Evolutionary conservation across 352 stramenopile genomes (phyloP).

Genomic region (Globisporangium mamillatum): DNA sequence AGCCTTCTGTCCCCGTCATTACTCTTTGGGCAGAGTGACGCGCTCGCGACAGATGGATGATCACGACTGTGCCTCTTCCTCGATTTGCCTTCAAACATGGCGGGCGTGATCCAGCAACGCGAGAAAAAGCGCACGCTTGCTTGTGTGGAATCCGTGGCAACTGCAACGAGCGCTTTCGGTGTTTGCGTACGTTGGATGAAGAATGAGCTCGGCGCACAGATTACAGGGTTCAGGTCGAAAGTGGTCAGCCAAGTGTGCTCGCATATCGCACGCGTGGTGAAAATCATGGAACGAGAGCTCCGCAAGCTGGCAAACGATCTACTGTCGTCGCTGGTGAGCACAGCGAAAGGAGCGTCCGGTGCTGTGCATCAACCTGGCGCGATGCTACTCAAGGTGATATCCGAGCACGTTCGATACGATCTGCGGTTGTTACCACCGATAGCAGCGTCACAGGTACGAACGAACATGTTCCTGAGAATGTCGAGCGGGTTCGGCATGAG

Average conservation of each 20-base stretch:
- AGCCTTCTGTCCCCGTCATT: background rate
- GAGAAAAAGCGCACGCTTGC: too few relatives aligned
- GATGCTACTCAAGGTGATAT: conserved; percentile 49
- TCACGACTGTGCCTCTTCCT: background rate
- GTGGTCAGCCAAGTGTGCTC: conserved; percentile 50
- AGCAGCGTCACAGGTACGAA: too few relatives aligned
- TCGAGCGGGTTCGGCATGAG: too few relatives aligned
- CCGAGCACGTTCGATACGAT: conserved; percentile 60
- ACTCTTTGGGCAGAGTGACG: background rate
- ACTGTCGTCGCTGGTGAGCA: conserved; percentile 41
- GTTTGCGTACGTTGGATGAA: conserved; percentile 13
- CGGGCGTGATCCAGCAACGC: too few relatives aligned
- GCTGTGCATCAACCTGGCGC: conserved; percentile 51
- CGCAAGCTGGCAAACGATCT: conserved; percentile 52
- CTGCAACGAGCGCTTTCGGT: background rate
- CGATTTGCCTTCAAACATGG: background rate
- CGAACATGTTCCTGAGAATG: too few relatives aligned
- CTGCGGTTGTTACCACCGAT: conserved; percentile 21
- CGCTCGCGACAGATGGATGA: background rate
- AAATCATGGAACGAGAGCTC: conserved; percentile 40
- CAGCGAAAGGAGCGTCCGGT: conserved; percentile 48
- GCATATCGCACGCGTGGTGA: conserved; percentile 44
- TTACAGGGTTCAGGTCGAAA: conserved; percentile 46
- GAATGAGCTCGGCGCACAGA: conserved; percentile 36
- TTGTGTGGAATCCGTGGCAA: too few relatives aligned